Evolutionary conservation across 345 rosid species (phyloP).

Genomic region (Ceriops tagal): DNA sequence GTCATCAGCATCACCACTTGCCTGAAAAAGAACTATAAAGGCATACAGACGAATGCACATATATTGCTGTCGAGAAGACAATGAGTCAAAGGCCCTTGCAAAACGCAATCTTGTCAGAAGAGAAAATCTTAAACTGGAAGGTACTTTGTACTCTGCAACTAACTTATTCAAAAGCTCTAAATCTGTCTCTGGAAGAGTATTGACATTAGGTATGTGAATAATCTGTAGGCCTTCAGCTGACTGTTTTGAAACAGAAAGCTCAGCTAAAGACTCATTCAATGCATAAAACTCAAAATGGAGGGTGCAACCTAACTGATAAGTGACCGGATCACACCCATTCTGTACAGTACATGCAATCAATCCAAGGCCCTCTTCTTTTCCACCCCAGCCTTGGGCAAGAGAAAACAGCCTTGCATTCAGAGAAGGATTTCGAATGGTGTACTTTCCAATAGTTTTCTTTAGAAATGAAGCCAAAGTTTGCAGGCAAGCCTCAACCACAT

Average conservation of each 20-base stretch:
- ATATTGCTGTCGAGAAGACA: slow-evolving; percentile 75
- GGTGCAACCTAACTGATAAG: slow-evolving; percentile 78
- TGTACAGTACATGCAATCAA: slow-evolving; percentile 64
- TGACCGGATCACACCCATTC: slow-evolving; percentile 61
- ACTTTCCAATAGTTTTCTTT: slow-evolving; percentile 77
- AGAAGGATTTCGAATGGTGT: slow-evolving; percentile 72
- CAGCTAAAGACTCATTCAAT: slow-evolving; percentile 36
- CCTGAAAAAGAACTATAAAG: slow-evolving; percentile 85
- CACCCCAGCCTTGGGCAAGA: slow-evolving; percentile 99
- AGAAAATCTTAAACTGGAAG: slow-evolving; percentile 72
- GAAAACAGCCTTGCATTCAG: slow-evolving; percentile 76
- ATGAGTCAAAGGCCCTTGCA: slow-evolving; percentile 84
- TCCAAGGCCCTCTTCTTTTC: slow-evolving; percentile 97
- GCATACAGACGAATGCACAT: slow-evolving; percentile 91
- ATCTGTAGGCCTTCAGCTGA: slow-evolving; percentile 58
- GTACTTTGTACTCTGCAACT: slow-evolving; percentile 69
- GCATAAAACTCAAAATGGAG: slow-evolving; percentile 96
- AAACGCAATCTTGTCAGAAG: slow-evolving; percentile 79
- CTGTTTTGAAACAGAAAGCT: slow-evolving; percentile 35
- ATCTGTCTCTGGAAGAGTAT: slow-evolving; percentile 55
- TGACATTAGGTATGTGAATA: slow-evolving; percentile 64
- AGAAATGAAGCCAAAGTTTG: slow-evolving; percentile 85
- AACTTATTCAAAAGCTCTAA: slow-evolving; percentile 71
- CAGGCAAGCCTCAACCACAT: slow-evolving; percentile 86
- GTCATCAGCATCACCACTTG: slow-evolving; percentile 73